Percentiles rank a stretch among this genome's conserved stretches.
These are phyloP conservation scores for Leucosporidium scottii DNA, from an alignment of 768 basidiomycete genomes.

Conservation along the genomic window DNA sequence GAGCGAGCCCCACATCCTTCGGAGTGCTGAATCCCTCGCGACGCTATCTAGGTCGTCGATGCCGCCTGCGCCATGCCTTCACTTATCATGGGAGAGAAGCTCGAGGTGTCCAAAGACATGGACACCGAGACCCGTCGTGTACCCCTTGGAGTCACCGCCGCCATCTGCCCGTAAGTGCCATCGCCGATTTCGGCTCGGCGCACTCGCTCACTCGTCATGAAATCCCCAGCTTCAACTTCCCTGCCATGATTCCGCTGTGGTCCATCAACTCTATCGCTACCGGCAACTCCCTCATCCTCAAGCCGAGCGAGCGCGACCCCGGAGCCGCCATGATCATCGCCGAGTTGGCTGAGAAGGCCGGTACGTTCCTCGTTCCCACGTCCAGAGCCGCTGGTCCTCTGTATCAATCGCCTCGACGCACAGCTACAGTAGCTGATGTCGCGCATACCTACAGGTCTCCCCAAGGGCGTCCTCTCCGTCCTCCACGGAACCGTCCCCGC, in stretches of 20 bases:
- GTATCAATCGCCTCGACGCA: too few species aligned
- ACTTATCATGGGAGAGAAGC: conserved; percentile 77
- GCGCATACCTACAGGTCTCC: conserved; percentile 34
- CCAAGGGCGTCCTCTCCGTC: conserved; percentile 74
- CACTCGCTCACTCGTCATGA: too few species aligned
- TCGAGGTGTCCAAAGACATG: conserved; percentile 94
- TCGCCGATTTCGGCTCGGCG: conserved; percentile 43
- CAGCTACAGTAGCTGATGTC: too few species aligned
- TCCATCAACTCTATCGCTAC: conserved; percentile 73
- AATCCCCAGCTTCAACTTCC: conserved; percentile 43
- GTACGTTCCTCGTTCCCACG: conserved; percentile 25
- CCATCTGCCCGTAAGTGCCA: conserved; percentile 75
- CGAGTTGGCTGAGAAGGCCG: conserved; percentile 82
- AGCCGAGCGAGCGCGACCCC: conserved; percentile 93
- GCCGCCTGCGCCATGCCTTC: conserved; percentile 69
- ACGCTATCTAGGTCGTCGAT: conserved; percentile 43
- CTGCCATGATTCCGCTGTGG: conserved; percentile 57
- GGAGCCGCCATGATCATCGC: conserved; percentile 97
- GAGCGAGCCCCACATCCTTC: neutral
- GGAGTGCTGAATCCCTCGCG: neutral
- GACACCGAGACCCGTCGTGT: conserved; percentile 72
- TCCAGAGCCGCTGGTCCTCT: conserved; percentile 33
- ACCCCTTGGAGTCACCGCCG: conserved; percentile 76
- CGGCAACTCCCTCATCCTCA: conserved; percentile 88
- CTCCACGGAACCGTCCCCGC: conserved; percentile 84